Conservation (phyloP, 805 yeast species). For the Saturnispora quitensis region DNA sequence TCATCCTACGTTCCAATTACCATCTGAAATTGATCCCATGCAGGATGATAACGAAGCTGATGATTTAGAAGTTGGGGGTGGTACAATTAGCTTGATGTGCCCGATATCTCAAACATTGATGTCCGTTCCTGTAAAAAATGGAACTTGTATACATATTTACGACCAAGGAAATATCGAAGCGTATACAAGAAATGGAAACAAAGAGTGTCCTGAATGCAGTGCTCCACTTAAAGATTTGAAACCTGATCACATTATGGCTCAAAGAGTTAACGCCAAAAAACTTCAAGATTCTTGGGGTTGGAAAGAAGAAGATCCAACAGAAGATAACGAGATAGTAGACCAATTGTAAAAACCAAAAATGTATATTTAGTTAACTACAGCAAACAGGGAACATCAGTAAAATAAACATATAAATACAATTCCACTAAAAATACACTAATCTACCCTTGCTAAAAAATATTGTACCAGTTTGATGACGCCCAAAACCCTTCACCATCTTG, state of each 20-base stretch:
- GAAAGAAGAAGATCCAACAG: conserved; percentile 2
- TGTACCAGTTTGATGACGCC: conserved; percentile 37
- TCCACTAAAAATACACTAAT: conserved; percentile 2
- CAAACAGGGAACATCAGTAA: background rate
- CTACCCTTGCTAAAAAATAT: background rate
- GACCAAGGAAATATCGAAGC: conserved; percentile 39
- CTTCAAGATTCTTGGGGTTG: conserved; percentile 6
- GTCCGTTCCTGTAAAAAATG: conserved; percentile 46
- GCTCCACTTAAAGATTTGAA: conserved; percentile 11
- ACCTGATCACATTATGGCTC: conserved; percentile 14
- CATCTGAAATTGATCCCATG: conserved; percentile 23
- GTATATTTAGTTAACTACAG: background rate
- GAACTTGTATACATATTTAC: conserved; percentile 52
- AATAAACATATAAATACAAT: background rate
- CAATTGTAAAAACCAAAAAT: background rate
- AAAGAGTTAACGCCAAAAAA: conserved; percentile 10
- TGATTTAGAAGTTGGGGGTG: conserved; percentile 66
- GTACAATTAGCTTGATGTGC: conserved; percentile 56
- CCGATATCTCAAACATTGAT: conserved; percentile 52
- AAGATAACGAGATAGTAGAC: conserved; percentile 5
- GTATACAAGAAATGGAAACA: conserved; percentile 21
- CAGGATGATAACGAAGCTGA: conserved; percentile 30
- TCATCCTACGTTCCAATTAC: conserved; percentile 56
- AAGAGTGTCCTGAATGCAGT: conserved; percentile 53
- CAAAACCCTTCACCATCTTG: conserved; percentile 31